A percentile compares a stretch with the other conserved stretches of the same genome.
phyloP scores from a whole-genome alignment of 2,329 filamentous ascomycete species.

The Pseudodiploospora longispora region DNA sequence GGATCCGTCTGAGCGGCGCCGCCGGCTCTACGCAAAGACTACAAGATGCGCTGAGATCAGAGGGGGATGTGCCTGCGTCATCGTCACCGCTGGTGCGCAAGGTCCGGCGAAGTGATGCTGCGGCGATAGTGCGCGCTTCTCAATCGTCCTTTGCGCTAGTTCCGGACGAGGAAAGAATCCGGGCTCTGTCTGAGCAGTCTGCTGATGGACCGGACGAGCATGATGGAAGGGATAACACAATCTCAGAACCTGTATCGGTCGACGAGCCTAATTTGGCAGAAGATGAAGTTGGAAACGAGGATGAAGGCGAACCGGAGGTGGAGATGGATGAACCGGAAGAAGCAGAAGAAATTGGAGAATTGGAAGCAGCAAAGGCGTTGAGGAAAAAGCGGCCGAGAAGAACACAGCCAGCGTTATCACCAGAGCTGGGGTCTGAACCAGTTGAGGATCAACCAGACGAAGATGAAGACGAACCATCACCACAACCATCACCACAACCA shows the following conservation, averaged over 20 bases:
- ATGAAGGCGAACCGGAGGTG: constrained; percentile 8
- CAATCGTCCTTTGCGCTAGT: constrained; percentile 8
- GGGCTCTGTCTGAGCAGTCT: constrained; percentile 25
- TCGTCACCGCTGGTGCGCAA: constrained; percentile 38
- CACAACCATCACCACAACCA: constrained; percentile 8
- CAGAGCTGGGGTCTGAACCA: constrained; percentile 31
- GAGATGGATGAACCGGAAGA: constrained; percentile 19
- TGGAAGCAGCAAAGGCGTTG: constrained; percentile 34
- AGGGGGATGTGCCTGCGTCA: constrained; percentile 20
- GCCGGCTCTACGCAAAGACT: constrained; percentile 35
- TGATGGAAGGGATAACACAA: constrained; percentile 3
- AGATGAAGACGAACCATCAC: constrained; percentile 13
- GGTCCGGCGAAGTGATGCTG: constrained; percentile 26
- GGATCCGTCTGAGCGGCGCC: constrained; percentile 26
- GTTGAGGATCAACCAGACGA: constrained; percentile 18
- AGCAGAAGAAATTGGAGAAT: constrained; percentile 36
- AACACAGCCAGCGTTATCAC: constrained; percentile 26
- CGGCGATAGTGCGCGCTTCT: constrained; percentile 23
- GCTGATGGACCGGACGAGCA: constrained; percentile 15
- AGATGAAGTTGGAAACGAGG: constrained; percentile 6
- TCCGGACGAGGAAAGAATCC: constrained; percentile 1
- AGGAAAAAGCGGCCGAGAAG: constrained; percentile 37
- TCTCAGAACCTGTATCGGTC: background rate
- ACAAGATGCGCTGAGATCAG: constrained; percentile 28
- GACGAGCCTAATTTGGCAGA: background rate